Base-by-base conservation (phyloP, 176 grass and related monocot species). In the Bothriochloa decipiens region DNA sequence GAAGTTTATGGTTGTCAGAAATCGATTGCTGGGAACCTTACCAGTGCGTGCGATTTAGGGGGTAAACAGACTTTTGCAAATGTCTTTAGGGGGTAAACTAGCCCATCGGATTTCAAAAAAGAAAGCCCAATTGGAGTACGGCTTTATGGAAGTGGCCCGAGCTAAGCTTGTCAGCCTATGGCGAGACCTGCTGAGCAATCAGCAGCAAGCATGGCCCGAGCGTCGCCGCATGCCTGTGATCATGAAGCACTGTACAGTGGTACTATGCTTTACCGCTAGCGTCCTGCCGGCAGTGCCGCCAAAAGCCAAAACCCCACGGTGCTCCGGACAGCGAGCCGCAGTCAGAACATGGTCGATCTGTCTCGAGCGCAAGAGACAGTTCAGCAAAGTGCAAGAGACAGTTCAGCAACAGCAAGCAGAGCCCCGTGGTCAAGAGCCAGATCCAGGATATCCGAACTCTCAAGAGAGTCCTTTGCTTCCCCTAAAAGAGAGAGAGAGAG, bases 241-340 rank as follows among this genome's bases (percentile, higher is more conserved):
- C 57, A 22, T 11, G 57, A 60, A 60, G 7, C 8, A 3, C 18
- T 3, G 46, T 45, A 45, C 16, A 18, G n/a, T n/a, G n/a, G n/a
- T n/a, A n/a, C n/a, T n/a, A n/a, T n/a, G n/a, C n/a, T n/a, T n/a
- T n/a, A n/a, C n/a, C n/a, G n/a, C n/a, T n/a, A n/a, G n/a, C n/a
- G n/a, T 28, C 18, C 25, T 89, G 71, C 78, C 83, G 65, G 78
- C 73, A 13, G 41, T 71, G 71, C 65, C 8, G 57, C 53, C 64
- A 35, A 64, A 79, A 40, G n/a, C n/a, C n/a, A n/a, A n/a, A n/a
- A n/a, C 14, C 29, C 63, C 41, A 55, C 17, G 50, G 65, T 13
- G 40, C 39, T 3, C 5, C 23, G 29, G 37, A 70, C 70, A 8
- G 17, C 22, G 14, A 13, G 37, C 53, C 72, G 65, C 83, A 77